Percentiles rank a stretch among this genome's conserved stretches.
phyloP scores from a whole-genome alignment of 805 yeast genomes.

The Candida lessepsii region DNA sequence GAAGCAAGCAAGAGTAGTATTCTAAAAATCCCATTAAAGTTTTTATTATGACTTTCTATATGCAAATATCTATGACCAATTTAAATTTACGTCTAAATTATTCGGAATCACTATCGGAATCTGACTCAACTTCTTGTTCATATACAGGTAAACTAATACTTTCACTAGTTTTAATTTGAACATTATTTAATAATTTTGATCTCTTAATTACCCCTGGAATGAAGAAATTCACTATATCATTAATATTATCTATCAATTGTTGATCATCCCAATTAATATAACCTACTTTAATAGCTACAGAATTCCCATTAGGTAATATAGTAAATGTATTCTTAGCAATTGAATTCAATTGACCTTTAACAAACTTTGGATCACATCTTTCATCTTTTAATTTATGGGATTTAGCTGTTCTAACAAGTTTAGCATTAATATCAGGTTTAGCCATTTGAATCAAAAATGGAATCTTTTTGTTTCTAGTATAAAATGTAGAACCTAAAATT shows the following conservation, averaged over 20 bases:
- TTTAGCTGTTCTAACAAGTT: constrained; percentile 27
- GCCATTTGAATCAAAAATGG: constrained; percentile 70
- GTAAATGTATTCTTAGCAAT: constrained; percentile 63
- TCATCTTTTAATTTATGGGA: constrained; percentile 51
- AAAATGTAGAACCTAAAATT: constrained; percentile 59
- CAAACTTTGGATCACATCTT: constrained; percentile 63
- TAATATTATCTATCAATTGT: constrained; percentile 51
- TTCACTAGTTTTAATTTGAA: constrained; percentile 64
- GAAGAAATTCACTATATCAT: constrained; percentile 50
- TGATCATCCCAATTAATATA: constrained; percentile 43
- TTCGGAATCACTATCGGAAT: constrained; percentile 6
- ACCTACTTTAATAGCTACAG: constrained; percentile 62
- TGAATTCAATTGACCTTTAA: constrained; percentile 61
- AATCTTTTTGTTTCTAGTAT: constrained; percentile 59
- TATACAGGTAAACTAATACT: constrained; percentile 64
- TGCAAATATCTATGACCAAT: too few species aligned
- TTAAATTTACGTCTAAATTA: neutral
- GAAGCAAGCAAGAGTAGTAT: too few species aligned
- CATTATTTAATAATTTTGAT: constrained; percentile 20
- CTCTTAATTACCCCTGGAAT: constrained; percentile 56
- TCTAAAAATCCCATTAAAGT: too few species aligned
- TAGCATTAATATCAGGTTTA: constrained; percentile 33
- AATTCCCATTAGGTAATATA: constrained; percentile 59
- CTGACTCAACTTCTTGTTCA: constrained; percentile 14
- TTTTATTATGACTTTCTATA: too few species aligned